Conservation (phyloP, 441 rosid species). For the Macaranga tanarius region DNA sequence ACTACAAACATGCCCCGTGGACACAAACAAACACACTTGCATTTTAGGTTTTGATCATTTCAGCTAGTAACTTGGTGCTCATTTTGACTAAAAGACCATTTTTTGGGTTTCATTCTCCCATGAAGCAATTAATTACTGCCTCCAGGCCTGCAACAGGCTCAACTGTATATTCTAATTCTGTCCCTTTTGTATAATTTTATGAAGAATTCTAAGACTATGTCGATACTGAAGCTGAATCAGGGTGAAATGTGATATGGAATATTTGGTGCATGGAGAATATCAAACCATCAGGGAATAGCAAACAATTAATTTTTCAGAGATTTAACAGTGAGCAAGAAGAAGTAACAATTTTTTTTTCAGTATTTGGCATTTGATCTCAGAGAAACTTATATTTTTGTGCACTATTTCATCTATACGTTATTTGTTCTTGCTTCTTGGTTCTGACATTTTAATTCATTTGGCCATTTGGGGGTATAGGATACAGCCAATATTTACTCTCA, state of each 20-base stretch:
- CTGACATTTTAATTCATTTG: background rate
- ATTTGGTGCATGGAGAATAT: background rate
- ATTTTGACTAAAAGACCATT: no score
- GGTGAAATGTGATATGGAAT: background rate
- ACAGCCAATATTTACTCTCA: background rate
- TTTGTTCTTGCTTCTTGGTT: background rate
- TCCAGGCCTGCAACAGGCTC: background rate
- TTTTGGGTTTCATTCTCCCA: background rate
- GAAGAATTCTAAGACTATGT: no score
- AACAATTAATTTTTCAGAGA: background rate
- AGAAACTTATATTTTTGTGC: background rate
- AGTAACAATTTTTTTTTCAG: background rate
- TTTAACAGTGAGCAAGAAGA: background rate
- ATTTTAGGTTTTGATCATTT: no score
- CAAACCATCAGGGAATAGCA: background rate
- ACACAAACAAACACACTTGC: no score
- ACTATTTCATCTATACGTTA: background rate
- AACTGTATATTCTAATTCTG: background rate
- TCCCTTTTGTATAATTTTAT: no score
- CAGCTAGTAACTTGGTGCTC: no score
- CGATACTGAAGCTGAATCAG: background rate
- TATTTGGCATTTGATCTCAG: background rate
- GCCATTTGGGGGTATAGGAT: background rate
- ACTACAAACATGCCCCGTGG: no score
- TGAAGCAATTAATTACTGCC: background rate